A percentile compares a stretch with the other conserved stretches of the same genome.
These are phyloP conservation scores for Pyricularia sp. DNA, from an alignment of 2,329 filamentous ascomycete genomes.

Conservation along the genomic window DNA sequence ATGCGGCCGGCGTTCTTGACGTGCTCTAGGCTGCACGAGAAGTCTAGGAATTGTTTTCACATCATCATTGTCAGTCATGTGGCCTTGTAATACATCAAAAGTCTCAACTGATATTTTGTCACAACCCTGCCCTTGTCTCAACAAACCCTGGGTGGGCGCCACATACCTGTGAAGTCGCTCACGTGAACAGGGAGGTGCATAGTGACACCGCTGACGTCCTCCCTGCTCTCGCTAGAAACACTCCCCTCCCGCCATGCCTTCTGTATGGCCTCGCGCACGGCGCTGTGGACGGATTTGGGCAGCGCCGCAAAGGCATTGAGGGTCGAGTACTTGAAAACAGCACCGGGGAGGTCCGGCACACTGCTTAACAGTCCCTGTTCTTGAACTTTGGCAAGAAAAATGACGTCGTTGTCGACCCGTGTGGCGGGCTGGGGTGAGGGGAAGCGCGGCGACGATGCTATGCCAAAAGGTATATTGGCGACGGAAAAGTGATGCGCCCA, in stretches of 20 bases:
- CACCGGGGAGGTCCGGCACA: neutral
- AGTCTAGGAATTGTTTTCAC: constrained; percentile 27
- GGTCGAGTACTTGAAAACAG: neutral
- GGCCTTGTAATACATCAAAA: neutral
- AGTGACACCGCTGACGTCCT: neutral
- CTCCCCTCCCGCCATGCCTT: neutral
- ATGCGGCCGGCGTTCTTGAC: constrained; percentile 37
- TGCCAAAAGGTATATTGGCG: constrained; percentile 42
- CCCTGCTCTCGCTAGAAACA: neutral
- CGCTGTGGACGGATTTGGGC: neutral
- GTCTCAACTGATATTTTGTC: constrained; percentile 1
- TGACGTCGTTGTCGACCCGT: neutral
- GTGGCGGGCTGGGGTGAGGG: constrained; percentile 23
- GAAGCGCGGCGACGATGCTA: constrained; percentile 31
- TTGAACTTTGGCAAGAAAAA: neutral
- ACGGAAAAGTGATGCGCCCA: constrained; percentile 29
- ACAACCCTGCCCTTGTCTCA: neutral
- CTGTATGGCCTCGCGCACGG: neutral
- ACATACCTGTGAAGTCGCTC: constrained; percentile 32
- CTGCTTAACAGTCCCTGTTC: neutral
- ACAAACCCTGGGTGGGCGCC: constrained; percentile 10
- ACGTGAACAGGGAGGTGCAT: constrained; percentile 43
- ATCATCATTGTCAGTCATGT: neutral
- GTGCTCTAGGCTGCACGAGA: constrained; percentile 43
- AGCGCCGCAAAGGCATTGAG: neutral